phyloP scores from a whole-genome alignment of 1,284 basidiomycete genomes.

The Tilletiaria anomala region DNA sequence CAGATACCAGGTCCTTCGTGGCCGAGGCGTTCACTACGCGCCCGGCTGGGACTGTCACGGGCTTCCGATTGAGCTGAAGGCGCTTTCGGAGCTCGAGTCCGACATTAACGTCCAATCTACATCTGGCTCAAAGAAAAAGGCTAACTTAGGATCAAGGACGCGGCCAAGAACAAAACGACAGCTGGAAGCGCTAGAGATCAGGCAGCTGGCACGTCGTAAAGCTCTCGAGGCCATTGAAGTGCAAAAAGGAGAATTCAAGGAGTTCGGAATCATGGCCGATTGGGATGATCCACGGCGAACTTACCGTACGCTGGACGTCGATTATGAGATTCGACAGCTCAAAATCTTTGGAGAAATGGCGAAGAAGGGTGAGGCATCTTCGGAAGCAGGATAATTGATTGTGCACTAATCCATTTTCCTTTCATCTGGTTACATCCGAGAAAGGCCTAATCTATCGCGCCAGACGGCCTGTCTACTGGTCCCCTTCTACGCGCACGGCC shows the following conservation, averaged over 20 bases:
- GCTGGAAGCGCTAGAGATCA: slow-evolving; percentile 48
- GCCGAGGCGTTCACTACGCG: slow-evolving; percentile 67
- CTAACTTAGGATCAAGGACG: too few relatives aligned
- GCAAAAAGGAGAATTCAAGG: slow-evolving; percentile 67
- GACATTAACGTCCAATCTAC: too few relatives aligned
- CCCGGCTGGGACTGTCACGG: slow-evolving; percentile 99
- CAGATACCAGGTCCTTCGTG: slow-evolving; percentile 67
- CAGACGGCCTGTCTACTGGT: slow-evolving; percentile 84
- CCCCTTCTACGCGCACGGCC: slow-evolving; percentile 83
- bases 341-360: slow-evolving; percentile 79
- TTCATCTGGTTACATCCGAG: slow-evolving; percentile 2
- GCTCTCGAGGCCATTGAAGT: slow-evolving; percentile 61
- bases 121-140: too few relatives aligned
- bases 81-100: slow-evolving; percentile 13
- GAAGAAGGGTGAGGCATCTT: too few relatives aligned
- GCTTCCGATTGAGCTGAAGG: slow-evolving; percentile 56
- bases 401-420: not conserved
- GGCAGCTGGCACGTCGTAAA: slow-evolving; percentile 56
- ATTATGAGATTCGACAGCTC: slow-evolving; percentile 78
- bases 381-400: slow-evolving; percentile 51
- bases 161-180: slow-evolving; percentile 46
- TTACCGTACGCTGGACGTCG: slow-evolving; percentile 47
- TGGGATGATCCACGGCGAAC: slow-evolving; percentile 45
- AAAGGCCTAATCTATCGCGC: slow-evolving; percentile 69
- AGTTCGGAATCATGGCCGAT: slow-evolving; percentile 82